Evolutionary conservation across 306 rosid species (phyloP).

Genomic region (Citrullus colocynthis): DNA sequence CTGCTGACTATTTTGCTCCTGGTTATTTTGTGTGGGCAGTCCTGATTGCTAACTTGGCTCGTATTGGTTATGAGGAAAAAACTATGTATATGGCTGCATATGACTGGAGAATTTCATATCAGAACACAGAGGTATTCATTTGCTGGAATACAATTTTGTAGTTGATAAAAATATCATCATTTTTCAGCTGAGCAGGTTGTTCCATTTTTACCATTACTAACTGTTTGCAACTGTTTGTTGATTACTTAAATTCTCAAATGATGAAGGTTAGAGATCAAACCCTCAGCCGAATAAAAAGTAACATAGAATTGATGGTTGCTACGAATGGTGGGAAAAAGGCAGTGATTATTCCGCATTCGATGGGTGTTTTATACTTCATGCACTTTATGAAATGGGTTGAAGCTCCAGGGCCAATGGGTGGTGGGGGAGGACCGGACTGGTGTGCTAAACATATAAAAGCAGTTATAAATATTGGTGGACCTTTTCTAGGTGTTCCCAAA

Average conservation of each 20-base stretch:
- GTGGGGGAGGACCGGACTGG: conserved; percentile 39
- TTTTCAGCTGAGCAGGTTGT: neutral
- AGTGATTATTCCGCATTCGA: conserved; percentile 35
- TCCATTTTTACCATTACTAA: neutral
- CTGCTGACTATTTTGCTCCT: conserved; percentile 82
- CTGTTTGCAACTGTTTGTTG: neutral
- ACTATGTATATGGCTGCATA: conserved; percentile 84
- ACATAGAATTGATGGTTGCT: conserved; percentile 34
- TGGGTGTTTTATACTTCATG: conserved; percentile 35
- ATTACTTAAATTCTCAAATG: neutral
- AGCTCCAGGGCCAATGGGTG: conserved; percentile 69
- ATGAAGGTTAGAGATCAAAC: conserved; percentile 67
- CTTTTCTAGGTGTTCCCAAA: conserved; percentile 83
- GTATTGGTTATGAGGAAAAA: conserved; percentile 76
- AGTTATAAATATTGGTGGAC: conserved; percentile 36
- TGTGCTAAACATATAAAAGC: conserved; percentile 36
- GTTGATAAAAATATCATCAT: neutral
- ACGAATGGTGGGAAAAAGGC: conserved; percentile 29
- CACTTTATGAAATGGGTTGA: conserved; percentile 88
- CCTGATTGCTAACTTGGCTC: conserved; percentile 75
- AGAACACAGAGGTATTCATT: conserved; percentile 61
- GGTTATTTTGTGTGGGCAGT: conserved; percentile 93
- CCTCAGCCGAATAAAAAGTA: conserved; percentile 72
- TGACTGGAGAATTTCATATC: conserved; percentile 86
- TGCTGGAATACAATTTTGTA: neutral